phyloP scores from a whole-genome alignment of 768 basidiomycete species.

The Leccinum rimulosum region DNA sequence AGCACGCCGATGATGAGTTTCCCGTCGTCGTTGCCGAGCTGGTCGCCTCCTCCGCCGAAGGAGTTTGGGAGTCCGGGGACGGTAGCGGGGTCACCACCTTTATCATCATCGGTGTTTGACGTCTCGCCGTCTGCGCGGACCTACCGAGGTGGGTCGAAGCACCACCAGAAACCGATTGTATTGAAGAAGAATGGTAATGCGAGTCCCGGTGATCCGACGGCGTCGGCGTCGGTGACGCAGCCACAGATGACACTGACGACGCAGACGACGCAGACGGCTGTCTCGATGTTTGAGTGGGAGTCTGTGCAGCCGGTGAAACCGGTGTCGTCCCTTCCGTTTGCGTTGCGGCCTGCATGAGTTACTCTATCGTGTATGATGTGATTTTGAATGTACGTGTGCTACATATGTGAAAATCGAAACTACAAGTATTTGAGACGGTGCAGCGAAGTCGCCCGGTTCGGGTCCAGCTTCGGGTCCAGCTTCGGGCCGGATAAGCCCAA shows the following conservation, averaged over 20 bases:
- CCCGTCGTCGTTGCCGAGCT: constrained; percentile 20
- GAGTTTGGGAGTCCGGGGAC: constrained; percentile 14
- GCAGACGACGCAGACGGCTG: constrained; percentile 3
- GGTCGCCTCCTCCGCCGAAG: constrained; percentile 22
- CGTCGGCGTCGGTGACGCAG: background rate
- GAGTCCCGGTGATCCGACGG: constrained; percentile 1
- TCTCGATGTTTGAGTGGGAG: constrained; percentile 20
- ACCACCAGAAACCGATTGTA: constrained; percentile 35
- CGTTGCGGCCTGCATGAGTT: constrained; percentile 21
- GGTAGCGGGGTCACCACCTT: background rate
- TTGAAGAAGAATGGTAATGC: constrained; percentile 26
- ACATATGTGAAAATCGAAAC: background rate
- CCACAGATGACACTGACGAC: no score
- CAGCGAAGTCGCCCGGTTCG: no score
- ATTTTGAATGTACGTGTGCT: background rate
- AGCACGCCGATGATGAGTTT: constrained; percentile 23
- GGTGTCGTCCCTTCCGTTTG: constrained; percentile 24
- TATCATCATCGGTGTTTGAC: constrained; percentile 2
- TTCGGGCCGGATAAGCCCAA: no score
- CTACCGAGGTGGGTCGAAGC: constrained; percentile 23
- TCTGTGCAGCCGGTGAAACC: constrained; percentile 25
- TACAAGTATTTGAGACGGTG: no score
- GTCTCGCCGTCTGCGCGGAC: constrained; percentile 20
- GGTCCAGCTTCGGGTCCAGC: no score
- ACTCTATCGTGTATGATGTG: background rate